These are phyloP conservation scores for Backusella australiensis DNA, from an alignment of 192 early-diverging fungal genomes.

Conservation along the genomic window DNA sequence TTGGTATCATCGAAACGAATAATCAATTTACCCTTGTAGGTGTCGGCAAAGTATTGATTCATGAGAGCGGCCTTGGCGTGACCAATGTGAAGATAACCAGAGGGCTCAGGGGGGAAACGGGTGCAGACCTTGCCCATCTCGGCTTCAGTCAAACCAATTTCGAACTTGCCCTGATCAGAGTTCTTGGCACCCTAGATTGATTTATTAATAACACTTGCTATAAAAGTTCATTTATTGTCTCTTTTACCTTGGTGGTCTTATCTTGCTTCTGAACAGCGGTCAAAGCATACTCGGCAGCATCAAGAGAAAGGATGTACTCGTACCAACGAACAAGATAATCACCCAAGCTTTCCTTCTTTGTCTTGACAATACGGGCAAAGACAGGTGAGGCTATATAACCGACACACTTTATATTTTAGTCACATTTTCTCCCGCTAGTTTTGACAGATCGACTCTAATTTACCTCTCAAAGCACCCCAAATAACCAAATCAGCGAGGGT, in stretches of 20 bases:
- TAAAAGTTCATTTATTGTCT: neutral
- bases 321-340: conserved; percentile 81
- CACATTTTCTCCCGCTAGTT: neutral
- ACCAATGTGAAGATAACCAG: conserved; percentile 98
- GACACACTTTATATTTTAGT: neutral
- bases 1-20: conserved; percentile 99
- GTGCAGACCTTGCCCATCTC: conserved; percentile 90
- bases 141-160: conserved; percentile 82
- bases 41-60: conserved; percentile 94
- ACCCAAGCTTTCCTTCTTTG: conserved; percentile 62
- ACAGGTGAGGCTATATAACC: conserved; percentile 58
- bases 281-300: conserved; percentile 50
- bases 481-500: conserved; percentile 80
- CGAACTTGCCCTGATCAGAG: conserved; percentile 89
- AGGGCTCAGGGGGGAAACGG: conserved; percentile 98
- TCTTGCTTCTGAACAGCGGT: conserved; percentile 44
- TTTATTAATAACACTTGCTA: neutral
- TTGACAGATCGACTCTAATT: neutral
- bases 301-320: conserved; percentile 62
- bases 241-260: conserved; percentile 44
- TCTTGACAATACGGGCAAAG: conserved; percentile 80
- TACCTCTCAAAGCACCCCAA: conserved; percentile 85
- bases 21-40: conserved; percentile 90
- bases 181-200: conserved; percentile 33
- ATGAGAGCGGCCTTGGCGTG: conserved; percentile 98